Base-by-base conservation (phyloP, 805 yeast species). In the Ascoidea rubescens region DNA sequence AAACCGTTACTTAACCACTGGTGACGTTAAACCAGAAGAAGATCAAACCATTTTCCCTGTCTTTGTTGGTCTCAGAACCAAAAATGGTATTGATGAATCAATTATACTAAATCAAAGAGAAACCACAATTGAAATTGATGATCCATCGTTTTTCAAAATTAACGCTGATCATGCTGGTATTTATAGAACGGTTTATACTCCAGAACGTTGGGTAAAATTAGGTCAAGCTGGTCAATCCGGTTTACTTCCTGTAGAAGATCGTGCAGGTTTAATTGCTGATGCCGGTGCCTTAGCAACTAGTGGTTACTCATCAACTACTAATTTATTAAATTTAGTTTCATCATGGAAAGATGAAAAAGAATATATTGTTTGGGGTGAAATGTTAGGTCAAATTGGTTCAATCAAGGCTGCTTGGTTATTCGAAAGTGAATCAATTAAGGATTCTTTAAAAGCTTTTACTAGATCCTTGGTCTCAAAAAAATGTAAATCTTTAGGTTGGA, bases 251-350 rank as follows among this genome's bases (percentile, higher is more conserved):
- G 84, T 82, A 51, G 86, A 82, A 63, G 95, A 86, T 66, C 79
- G 87, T 66, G 79, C 83, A 52, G 91, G 90, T 47, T 73, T 84
- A 58, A 84, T 85, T 49, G 84, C 90, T n/a, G 95, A 86, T 67
- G 86, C 86, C 17, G 79, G 76, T 51, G 77, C 87, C 6, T 72
- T 84, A 58, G 79, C 91, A 5, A 69, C 80, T 31, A 80, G 91
- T 17, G 93, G 93, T 33, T 75, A 76, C 59, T 77, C 82, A 52
- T 70, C 81, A 31, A 78, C 89, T 42, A 70, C 78, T 4, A 79
- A 74, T 59, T 73, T 83, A 61, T 74, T 84, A 58, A 68, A 71
- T 55, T 75, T 84, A 62, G 73, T 83, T 47, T 72, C 76, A 52
- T 70, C 74, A 16, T 81, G 88, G 87, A 72, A 75, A 46, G 61